Evolutionary conservation across 1,284 basidiomycete species (phyloP), one percentile per base, ranked within the genome.

Genomic region (Leccinum holopus): DNA sequence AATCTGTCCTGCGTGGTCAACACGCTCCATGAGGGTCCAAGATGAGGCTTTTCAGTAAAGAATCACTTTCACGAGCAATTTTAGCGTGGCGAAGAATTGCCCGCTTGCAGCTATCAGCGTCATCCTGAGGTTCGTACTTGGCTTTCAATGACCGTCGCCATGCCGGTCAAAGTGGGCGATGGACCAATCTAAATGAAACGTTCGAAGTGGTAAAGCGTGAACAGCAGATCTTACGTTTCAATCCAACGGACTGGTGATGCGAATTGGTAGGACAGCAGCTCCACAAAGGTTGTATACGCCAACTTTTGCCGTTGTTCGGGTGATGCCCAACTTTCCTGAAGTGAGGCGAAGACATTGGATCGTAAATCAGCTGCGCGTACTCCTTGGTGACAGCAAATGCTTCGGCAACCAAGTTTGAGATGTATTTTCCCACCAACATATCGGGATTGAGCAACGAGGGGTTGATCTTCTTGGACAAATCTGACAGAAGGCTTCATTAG

Each of bases 161-260:
- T 99, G 56, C 96, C 93, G 6, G 94, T 94, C 63, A 99, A 86
- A 3, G 95, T 98, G 3, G 97, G 97, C 10, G 94, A 95, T 59
- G 97, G 97, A 52, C 97, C 97, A 64, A 99, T 84, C 77, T 99
- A 97, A 73, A 99, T 90, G 72, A 98, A 84, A 32, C 97, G 87
- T 79, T 98, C 96, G 71, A 98, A 98, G 65, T 85, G 82, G 82
- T 88, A 97, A n/a, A 88, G 80, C 6, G 81, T 86, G 81, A 99
- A 99, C 64, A 99, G 84, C 55, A 94, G 86, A 72, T 18, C 97
- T 75, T 98, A 97, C 0, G 97, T 99, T 80, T 98, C 93, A 72
- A 99, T 99, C 97, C 97, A 98, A 61, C 95, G 90, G 30, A 99
- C 96, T 11, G 95, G 95, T 3, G 95, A 96, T 0, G 92, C 92